These are phyloP conservation scores for Recurvomyces mirabilis DNA, from an alignment of 495 filamentous ascomycete species.

Conservation along the genomic window DNA sequence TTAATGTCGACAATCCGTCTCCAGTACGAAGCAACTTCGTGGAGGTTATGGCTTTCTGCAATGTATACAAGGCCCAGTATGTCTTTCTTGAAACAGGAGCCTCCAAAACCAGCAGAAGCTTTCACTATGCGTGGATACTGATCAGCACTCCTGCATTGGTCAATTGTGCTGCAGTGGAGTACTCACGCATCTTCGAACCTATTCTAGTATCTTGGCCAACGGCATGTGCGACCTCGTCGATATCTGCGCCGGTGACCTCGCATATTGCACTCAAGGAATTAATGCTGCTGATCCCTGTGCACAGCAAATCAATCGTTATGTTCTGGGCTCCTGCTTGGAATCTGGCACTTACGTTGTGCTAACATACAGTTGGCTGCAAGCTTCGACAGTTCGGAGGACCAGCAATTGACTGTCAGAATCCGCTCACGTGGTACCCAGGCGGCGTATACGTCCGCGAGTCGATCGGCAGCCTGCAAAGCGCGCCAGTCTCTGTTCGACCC, in stretches of 20 bases:
- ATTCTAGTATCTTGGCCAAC: constrained; percentile 62
- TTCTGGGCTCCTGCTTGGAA: too few relatives aligned
- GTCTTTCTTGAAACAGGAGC: constrained; percentile 73
- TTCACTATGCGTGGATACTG: too few relatives aligned
- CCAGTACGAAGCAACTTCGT: constrained; percentile 72
- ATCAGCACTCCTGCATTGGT: too few relatives aligned
- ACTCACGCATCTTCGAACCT: constrained; percentile 57
- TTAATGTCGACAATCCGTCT: constrained; percentile 61
- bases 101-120: constrained; percentile 57
- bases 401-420: constrained; percentile 63
- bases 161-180: too few relatives aligned
- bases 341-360: constrained; percentile 67
- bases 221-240: constrained; percentile 60
- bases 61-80: constrained; percentile 66
- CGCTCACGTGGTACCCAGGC: constrained; percentile 52
- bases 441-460: constrained; percentile 54
- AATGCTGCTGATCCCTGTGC: constrained; percentile 76
- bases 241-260: constrained; percentile 64
- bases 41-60: constrained; percentile 55
- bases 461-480: constrained; percentile 50
- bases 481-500: constrained; percentile 48
- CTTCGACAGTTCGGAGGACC: constrained; percentile 73
- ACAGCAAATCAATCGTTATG: too few relatives aligned
- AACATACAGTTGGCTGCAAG: constrained; percentile 72
- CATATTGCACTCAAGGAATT: constrained; percentile 52